These are phyloP conservation scores for Podospora tetraspora DNA, from an alignment of 495 filamentous ascomycete genomes.

Conservation along the genomic window DNA sequence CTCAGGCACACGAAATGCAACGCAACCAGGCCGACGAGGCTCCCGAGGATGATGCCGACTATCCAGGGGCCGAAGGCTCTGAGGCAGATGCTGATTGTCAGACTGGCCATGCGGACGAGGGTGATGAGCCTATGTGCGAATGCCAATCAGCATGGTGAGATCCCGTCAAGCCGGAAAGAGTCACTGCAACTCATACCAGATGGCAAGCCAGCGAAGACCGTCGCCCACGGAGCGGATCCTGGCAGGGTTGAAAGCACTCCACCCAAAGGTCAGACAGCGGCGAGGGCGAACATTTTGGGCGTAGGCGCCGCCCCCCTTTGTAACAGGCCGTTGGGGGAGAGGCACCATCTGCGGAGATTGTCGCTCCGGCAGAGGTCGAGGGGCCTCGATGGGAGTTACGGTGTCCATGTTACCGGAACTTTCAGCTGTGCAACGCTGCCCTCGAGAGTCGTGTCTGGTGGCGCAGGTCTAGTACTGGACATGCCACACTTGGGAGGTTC, in stretches of 20 bases:
- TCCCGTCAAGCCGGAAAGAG: neutral
- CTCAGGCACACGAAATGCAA: neutral
- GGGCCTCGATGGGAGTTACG: neutral
- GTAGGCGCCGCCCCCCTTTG: neutral
- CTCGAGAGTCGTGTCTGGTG: neutral
- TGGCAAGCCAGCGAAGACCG: neutral
- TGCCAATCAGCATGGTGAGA: neutral
- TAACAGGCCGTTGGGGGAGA: neutral
- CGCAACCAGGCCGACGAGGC: neutral
- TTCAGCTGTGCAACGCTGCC: neutral
- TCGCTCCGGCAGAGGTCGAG: neutral
- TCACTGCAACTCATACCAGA: neutral
- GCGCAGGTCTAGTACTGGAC: neutral
- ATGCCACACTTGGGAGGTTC: neutral
- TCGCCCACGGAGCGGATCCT: neutral
- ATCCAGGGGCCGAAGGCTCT: neutral
- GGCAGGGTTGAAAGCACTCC: neutral
- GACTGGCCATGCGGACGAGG: neutral
- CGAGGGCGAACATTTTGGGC: neutral
- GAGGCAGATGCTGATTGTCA: neutral
- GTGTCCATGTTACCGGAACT: neutral
- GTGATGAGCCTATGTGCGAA: neutral
- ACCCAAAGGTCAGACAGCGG: neutral
- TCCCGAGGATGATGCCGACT: neutral
- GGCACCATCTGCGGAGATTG: neutral